A percentile compares a stretch with the other conserved stretches of the same genome.
phyloP scores from a whole-genome alignment of 176 grass and related monocot species.

The Puccinellia tenuiflora region DNA sequence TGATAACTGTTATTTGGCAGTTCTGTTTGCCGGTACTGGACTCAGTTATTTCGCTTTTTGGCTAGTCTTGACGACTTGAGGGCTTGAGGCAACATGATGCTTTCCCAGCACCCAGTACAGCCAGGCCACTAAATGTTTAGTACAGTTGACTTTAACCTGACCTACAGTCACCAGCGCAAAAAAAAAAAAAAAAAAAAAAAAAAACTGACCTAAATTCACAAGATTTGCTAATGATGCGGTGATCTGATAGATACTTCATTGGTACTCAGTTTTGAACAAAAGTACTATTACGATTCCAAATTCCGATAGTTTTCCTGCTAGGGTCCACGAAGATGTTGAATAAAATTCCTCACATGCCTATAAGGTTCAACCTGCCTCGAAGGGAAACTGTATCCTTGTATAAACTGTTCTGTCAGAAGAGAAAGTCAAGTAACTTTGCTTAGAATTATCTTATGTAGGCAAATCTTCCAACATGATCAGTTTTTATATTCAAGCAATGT shows the following conservation, averaged over 20 bases:
- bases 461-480: not conserved
- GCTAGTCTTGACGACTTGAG: not conserved
- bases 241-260: not conserved
- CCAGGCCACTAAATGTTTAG: not conserved
- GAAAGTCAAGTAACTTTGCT: not conserved
- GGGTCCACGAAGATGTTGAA: not conserved
- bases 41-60: not conserved
- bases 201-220: not conserved
- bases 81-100: not conserved
- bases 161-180: too few species aligned
- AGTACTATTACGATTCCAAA: not conserved
- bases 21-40: not conserved
- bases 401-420: not conserved
- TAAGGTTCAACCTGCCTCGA: not conserved
- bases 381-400: not conserved
- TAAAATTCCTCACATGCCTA: not conserved
- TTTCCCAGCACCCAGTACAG: not conserved
- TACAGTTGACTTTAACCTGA: not conserved
- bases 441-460: not conserved
- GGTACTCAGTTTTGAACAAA: not conserved
- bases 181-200: too few species aligned
- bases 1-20: not conserved
- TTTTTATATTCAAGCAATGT: not conserved
- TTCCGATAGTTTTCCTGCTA: not conserved
- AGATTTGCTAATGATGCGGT: not conserved